Evolutionary conservation across 2,329 filamentous ascomycete genomes (phyloP), one percentile per base, ranked within the genome.

Genomic region (Celoporthe dispersa): DNA sequence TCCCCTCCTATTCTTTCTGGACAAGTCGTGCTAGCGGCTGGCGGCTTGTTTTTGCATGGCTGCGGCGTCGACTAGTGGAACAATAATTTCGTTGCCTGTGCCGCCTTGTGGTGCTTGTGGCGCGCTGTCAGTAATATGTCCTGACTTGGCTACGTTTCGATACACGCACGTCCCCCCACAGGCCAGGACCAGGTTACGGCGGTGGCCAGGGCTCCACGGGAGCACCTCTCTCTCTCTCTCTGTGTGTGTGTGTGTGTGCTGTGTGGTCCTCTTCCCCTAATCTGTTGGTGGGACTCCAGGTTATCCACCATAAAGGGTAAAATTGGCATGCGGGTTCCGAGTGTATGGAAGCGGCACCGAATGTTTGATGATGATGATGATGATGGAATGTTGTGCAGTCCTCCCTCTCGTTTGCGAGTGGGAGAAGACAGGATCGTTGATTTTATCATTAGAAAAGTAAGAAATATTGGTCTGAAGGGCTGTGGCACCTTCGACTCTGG

Each of bases 361-460:
- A 16, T 28, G 28, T 33, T 19, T 53, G n/a, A 14, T 48, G 44
- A 48, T 41, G 39, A 41, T 41, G 12, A 41, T 41, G 12, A 41
- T 48, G 41, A 44, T 28, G 25, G 51, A 19, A 57, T 22, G 12
- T 31, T 19, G 28, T 31, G 25, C 28, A 28, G 28, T 16, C 28
- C 28, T 19, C 28, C 25, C 14, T 16, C 28, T 33, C 14, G 14
- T 22, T 60, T 37, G 31, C 3, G 57, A 37, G 16, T n/a, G 16
- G 9, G 16, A 35, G 19, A 35, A 35, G 33, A n/a, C 33, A 9
- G 22, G 31, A 37, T 37, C 31, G 31, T 60, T 60, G 16, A 60
- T 25, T n/a, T 9, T 25, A 19, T 60, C 63, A 64, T 64, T 64
- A 64, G 19, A 37, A 31, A 6, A 64, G 44, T 64, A 64, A 51